Base-by-base conservation (phyloP, 768 basidiomycete genomes). In the Lactarius pseudohatsudake region DNA sequence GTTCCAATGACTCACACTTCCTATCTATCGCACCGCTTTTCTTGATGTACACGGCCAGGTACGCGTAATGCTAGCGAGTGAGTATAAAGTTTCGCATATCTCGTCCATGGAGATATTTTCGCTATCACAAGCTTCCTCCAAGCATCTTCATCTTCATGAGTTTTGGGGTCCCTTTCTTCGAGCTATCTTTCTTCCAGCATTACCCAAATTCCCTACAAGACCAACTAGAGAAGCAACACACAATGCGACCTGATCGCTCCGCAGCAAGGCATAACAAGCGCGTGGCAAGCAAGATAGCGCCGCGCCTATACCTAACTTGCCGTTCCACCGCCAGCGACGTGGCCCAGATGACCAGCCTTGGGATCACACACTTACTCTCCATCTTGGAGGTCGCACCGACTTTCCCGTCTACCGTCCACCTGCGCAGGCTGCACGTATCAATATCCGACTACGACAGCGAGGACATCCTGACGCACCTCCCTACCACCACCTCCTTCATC, bases 281-380 rank as follows among this genome's bases (percentile, higher is more conserved):
- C 3, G 71, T 56, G 34, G 74, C 73, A 2, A 72, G 74, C 47
- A 67, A 72, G 62, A 82, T 84, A 60, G 74, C 79, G 2, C 79
- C 81, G 7, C 77, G 82, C 30, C 76, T 92, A 22, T 91, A 86
- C 72, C 84, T 92, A 61, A 85, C 88, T 2, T 87, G 86, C 70
- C 81, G 82, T 58, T 76, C 76, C 70, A 85, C 84, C 11, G 90
- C 87, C n/a, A 74, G 74, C 30, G 76, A 85, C 72, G 74, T 74
- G 13, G 78, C 79, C 4, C 79, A 80, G 64, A 77, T 91, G n/a
- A 65, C 70, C 13, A 76, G 75, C 26, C 81, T 90, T 7, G 87
- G 88, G 15, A 84, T 91, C 69, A 92, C 91, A 0, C 91, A 92
- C 76, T 78, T 92, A 66, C 75, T 92, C 32, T 88, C 86, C 30